These are phyloP conservation scores for Phytophthora ramorum DNA, from an alignment of 352 stramenopile species.

Conservation along the genomic window DNA sequence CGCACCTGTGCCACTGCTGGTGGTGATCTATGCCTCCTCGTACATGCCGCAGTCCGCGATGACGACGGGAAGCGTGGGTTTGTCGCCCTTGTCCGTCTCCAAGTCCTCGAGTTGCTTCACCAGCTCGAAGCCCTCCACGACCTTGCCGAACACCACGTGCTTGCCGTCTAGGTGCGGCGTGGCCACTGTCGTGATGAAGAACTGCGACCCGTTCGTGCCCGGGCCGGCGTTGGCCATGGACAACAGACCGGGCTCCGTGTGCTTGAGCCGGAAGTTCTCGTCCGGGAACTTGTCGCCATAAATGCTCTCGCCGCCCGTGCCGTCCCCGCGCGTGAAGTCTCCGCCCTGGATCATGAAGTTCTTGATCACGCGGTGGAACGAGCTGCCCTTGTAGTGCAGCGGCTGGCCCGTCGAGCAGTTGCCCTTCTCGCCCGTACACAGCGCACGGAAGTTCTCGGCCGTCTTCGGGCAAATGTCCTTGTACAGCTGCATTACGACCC, in stretches of 20 bases:
- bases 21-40: slow-evolving; percentile 39
- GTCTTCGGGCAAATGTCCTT: slow-evolving; percentile 97
- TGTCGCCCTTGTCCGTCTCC: slow-evolving; percentile 92
- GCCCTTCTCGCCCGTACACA: slow-evolving; percentile 99
- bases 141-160: slow-evolving; percentile 98
- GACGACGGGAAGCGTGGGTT: slow-evolving; percentile 91
- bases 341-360: slow-evolving; percentile 96
- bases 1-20: neutral
- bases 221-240: slow-evolving; percentile 98
- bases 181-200: slow-evolving; percentile 95
- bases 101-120: slow-evolving; percentile 93
- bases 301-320: slow-evolving; percentile 95
- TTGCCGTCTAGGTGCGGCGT: slow-evolving; percentile 98
- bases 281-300: slow-evolving; percentile 96
- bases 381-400: slow-evolving; percentile 98
- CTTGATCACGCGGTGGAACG: slow-evolving; percentile 98
- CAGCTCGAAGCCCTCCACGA: slow-evolving; percentile 92
- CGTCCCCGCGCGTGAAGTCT: slow-evolving; percentile 96
- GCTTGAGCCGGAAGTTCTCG: slow-evolving; percentile 98
- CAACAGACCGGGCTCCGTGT: slow-evolving; percentile 94
- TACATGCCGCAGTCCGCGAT: slow-evolving; percentile 97
- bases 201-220: slow-evolving; percentile 97
- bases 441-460: slow-evolving; percentile 97
- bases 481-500: slow-evolving; percentile 97
- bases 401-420: slow-evolving; percentile 79